Base-by-base conservation (phyloP, 2,329 filamentous ascomycete species). In the Microcyclosporella mali region DNA sequence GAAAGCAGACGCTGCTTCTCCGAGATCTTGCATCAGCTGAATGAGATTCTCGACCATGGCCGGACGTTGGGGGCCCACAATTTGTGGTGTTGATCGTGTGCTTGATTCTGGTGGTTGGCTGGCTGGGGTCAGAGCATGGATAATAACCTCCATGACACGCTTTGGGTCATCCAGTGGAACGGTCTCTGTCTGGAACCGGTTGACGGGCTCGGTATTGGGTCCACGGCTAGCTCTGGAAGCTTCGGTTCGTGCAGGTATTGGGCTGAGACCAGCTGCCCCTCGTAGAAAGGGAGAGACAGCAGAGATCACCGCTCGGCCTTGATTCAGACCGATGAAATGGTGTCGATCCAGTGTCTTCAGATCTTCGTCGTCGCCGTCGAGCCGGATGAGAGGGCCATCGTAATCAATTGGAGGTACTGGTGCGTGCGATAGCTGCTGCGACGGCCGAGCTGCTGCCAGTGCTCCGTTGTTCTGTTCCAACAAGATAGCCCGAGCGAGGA, bases 41-140 rank as follows among this genome's bases (percentile, higher is more conserved):
- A 52, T 47, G 2, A 52, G 37, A 25, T 52, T 52, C 37, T 50
- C 50, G 1, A 52, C 50, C 47, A 52, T 50, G 3, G 50, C 50
- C 1, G 50, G 50, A 21, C 50, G 37, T 21, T 52, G 50, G 9
- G 50, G 50, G 21, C 40, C 46, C 6, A 43, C 18, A 25, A 12
- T 4, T 21, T 35, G 29, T 10, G 34, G 29, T 33, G 28, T 40
- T n/a, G 25, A 17, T 14, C 37, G 25, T 6, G 19, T 33, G 6
- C 25, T 21, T 15, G 18, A 41, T 17, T 43, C 37, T 3, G 47
- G 50, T 3, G 50, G 47, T 25, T 41, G 39, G 33, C 50, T 52
- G 2, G 45, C 33, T 9, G 50, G 47, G 4, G 50, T 48, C 18
- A 52, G 28, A 2, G 50, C 50, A 38, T 52, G 43, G 8, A 50